A percentile compares a stretch with the other conserved stretches of the same genome.
Conservation (phyloP, 495 filamentous ascomycete genomes). For the Hyaloscypha hepaticicola region DNA sequence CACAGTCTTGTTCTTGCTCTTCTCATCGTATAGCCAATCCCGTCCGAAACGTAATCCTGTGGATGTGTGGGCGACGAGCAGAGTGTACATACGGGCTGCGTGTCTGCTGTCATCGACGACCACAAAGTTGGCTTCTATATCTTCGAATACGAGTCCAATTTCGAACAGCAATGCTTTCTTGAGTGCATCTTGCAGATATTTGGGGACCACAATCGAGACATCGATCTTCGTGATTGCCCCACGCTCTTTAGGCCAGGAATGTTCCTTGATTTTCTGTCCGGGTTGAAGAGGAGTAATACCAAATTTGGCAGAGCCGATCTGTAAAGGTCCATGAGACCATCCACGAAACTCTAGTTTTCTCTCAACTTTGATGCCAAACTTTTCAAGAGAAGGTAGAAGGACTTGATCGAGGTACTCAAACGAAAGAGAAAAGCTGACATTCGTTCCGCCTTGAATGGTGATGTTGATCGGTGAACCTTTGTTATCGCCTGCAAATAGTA, state of each 20-base stretch:
- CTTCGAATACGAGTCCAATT: slow-evolving; percentile 40
- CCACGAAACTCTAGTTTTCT: slow-evolving; percentile 58
- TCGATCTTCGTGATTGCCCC: slow-evolving; percentile 55
- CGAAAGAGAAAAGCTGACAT: slow-evolving; percentile 67
- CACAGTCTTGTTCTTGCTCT: slow-evolving; percentile 34
- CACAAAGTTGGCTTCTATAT: slow-evolving; percentile 49
- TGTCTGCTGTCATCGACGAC: slow-evolving; percentile 58
- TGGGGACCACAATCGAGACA: slow-evolving; percentile 56
- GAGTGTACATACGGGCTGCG: slow-evolving; percentile 62
- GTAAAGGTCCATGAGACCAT: slow-evolving; percentile 62
- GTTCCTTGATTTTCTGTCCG: slow-evolving; percentile 44
- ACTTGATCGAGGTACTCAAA: slow-evolving; percentile 79
- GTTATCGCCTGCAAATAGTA: slow-evolving; percentile 57
- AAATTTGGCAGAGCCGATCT: slow-evolving; percentile 60
- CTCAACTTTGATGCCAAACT: slow-evolving; percentile 57
- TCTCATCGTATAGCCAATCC: slow-evolving; percentile 60
- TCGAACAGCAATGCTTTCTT: slow-evolving; percentile 38
- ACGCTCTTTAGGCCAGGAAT: slow-evolving; percentile 42
- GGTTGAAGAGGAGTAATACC: slow-evolving; percentile 51
- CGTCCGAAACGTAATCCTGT: slow-evolving; percentile 62
- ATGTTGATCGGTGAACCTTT: slow-evolving; percentile 47
- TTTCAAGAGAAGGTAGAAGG: slow-evolving; percentile 65
- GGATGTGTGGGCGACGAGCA: slow-evolving; percentile 69
- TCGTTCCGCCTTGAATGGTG: slow-evolving; percentile 74
- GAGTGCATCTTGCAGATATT: slow-evolving; percentile 42